Percentiles rank a stretch among this genome's conserved stretches.
Evolutionary conservation across 1,284 basidiomycete genomes (phyloP).

Genomic region (Moesziomyces antarcticus): DNA sequence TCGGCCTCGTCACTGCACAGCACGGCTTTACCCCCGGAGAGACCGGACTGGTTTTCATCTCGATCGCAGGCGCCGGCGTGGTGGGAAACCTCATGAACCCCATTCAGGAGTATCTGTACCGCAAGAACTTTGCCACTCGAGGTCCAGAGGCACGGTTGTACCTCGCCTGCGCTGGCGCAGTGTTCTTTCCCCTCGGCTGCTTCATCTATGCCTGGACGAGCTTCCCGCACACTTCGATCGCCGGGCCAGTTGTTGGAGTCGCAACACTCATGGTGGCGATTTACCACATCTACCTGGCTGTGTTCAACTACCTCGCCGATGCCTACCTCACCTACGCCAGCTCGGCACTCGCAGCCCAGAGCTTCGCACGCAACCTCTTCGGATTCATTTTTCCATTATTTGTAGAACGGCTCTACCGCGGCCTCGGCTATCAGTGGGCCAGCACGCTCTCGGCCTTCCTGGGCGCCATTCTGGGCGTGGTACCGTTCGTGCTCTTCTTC

Average conservation of each 20-base stretch:
- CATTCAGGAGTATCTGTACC: slow-evolving; percentile 57
- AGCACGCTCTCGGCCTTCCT: slow-evolving; percentile 76
- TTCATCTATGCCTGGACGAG: slow-evolving; percentile 67
- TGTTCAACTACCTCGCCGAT: slow-evolving; percentile 73
- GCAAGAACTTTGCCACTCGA: slow-evolving; percentile 25
- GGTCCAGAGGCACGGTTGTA: slow-evolving; percentile 71
- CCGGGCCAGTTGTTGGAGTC: slow-evolving; percentile 67
- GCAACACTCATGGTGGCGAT: slow-evolving; percentile 53
- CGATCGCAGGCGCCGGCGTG: slow-evolving; percentile 46
- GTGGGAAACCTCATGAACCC: slow-evolving; percentile 78
- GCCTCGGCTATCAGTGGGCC: slow-evolving; percentile 77
- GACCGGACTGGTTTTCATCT: slow-evolving; percentile 53
- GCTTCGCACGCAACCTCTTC: slow-evolving; percentile 74
- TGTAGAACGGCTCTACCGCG: slow-evolving; percentile 71
- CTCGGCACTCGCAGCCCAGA: slow-evolving; percentile 81
- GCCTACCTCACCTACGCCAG: slow-evolving; percentile 74
- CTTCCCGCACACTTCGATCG: slow-evolving; percentile 45
- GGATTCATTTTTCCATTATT: slow-evolving; percentile 54
- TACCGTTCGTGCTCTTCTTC: slow-evolving; percentile 75
- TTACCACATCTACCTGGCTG: slow-evolving; percentile 65
- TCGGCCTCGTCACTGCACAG: slow-evolving; percentile 69
- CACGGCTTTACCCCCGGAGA: slow-evolving; percentile 75
- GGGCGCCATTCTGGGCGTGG: slow-evolving; percentile 74
- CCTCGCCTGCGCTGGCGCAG: slow-evolving; percentile 64
- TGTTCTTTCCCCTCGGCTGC: slow-evolving; percentile 56